These are phyloP conservation scores for Pisolithus marmoratus DNA, from an alignment of 768 basidiomycete genomes.

Conservation along the genomic window DNA sequence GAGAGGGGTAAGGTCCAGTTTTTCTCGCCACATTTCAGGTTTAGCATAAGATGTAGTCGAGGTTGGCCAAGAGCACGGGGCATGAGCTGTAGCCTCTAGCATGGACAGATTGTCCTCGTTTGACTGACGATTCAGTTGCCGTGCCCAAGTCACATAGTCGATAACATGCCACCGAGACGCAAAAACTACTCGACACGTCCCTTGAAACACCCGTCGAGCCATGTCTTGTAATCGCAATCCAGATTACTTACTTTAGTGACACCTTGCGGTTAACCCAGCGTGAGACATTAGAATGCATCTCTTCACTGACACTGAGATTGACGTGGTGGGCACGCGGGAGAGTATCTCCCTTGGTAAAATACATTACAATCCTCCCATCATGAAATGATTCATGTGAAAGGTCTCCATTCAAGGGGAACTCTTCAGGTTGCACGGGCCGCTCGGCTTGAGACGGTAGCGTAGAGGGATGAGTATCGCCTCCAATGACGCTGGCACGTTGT, in stretches of 20 bases:
- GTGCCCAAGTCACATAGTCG: conserved; percentile 20
- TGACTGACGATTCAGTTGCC: conserved; percentile 10
- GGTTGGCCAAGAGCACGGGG: conserved; percentile 41
- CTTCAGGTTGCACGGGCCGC: not conserved
- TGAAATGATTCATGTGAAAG: conserved; percentile 5
- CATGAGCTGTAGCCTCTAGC: conserved; percentile 16
- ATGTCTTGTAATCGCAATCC: not conserved
- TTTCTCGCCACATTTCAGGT: conserved; percentile 4
- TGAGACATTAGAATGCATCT: conserved; percentile 20
- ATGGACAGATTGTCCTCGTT: conserved; percentile 13
- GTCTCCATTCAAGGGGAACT: not conserved
- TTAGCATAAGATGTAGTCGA: conserved; percentile 17
- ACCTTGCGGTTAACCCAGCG: conserved; percentile 34
- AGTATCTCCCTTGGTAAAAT: conserved; percentile 13
- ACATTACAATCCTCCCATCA: conserved; percentile 16
- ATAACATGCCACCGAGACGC: conserved; percentile 44
- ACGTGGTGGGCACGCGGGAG: conserved; percentile 15
- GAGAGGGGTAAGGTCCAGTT: conserved; percentile 14
- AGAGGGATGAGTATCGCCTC: too few relatives aligned
- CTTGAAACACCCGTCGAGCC: conserved; percentile 15
- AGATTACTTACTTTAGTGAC: conserved; percentile 25
- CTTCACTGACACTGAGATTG: conserved; percentile 26
- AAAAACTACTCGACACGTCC: conserved; percentile 31
- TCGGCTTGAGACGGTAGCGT: too few relatives aligned
- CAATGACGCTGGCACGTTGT: too few relatives aligned